Evolutionary conservation across 148 eudicot species (phyloP).

Genomic region (Silene latifolia): DNA sequence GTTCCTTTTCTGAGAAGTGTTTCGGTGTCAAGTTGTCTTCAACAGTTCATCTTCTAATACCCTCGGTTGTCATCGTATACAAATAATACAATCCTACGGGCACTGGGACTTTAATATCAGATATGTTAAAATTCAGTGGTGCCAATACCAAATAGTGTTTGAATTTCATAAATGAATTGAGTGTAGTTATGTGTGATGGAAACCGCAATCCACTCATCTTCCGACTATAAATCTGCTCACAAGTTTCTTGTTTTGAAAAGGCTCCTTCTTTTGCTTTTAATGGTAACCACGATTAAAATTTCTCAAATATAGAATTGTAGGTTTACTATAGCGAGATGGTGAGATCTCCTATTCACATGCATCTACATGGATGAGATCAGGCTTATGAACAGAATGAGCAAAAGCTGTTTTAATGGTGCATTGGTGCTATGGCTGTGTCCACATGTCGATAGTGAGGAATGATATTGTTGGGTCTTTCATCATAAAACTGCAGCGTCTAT

Average conservation of each 20-base stretch:
- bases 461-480: neutral
- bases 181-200: neutral
- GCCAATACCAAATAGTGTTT: neutral
- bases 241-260: neutral
- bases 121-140: neutral
- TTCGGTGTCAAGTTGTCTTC: neutral
- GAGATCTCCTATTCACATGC: neutral
- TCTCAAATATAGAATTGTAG: neutral
- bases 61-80: neutral
- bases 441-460: neutral
- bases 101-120: neutral
- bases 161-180: neutral
- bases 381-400: neutral
- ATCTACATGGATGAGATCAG: neutral
- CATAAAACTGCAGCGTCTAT: neutral
- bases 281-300: neutral
- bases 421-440: neutral
- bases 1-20: neutral
- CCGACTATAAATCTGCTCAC: neutral
- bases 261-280: neutral
- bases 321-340: neutral
- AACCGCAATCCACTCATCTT: neutral
- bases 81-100: too few relatives aligned
- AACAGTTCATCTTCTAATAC: neutral
- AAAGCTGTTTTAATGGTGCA: neutral